Evolutionary conservation across 1,284 basidiomycete species (phyloP).

Genomic region (Rhodotorula sp.): DNA sequence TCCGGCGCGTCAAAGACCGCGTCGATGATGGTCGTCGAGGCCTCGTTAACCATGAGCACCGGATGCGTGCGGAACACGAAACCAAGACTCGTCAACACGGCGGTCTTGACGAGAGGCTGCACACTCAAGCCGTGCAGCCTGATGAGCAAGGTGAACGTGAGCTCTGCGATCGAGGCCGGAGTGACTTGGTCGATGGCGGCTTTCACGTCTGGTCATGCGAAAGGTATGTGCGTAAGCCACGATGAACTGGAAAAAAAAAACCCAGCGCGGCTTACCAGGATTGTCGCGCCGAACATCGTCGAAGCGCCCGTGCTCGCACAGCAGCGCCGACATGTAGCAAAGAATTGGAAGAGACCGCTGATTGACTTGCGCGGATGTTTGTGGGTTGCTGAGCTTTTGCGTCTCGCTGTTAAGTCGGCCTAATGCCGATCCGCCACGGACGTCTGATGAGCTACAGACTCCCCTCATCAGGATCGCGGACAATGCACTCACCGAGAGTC

Average conservation of each 20-base stretch:
- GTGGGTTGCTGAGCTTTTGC: conserved; percentile 18
- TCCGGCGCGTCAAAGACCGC: conserved; percentile 70
- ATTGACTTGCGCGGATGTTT: conserved; percentile 16
- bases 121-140: conserved; percentile 64
- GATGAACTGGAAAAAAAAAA: neutral
- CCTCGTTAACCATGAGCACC: conserved; percentile 74
- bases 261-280: conserved; percentile 1
- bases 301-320: conserved; percentile 85
- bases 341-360: conserved; percentile 54
- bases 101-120: conserved; percentile 59
- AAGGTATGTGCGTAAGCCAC: neutral
- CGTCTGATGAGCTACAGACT: neutral
- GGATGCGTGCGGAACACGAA: conserved; percentile 91
- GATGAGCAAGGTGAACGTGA: conserved; percentile 72
- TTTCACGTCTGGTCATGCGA: conserved; percentile 11
- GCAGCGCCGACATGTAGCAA: conserved; percentile 74
- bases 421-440: neutral
- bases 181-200: conserved; percentile 58
- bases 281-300: conserved; percentile 61
- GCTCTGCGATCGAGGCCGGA: conserved; percentile 70
- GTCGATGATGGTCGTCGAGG: conserved; percentile 83
- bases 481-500: conserved; percentile 12
- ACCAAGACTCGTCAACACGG: conserved; percentile 72
- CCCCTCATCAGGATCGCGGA: too few species aligned
- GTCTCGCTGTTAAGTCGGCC: conserved; percentile 17